A percentile compares a stretch with the other conserved stretches of the same genome.
Evolutionary conservation across 257 asterid genomes (phyloP).

Genomic region (Solanum arcanum): DNA sequence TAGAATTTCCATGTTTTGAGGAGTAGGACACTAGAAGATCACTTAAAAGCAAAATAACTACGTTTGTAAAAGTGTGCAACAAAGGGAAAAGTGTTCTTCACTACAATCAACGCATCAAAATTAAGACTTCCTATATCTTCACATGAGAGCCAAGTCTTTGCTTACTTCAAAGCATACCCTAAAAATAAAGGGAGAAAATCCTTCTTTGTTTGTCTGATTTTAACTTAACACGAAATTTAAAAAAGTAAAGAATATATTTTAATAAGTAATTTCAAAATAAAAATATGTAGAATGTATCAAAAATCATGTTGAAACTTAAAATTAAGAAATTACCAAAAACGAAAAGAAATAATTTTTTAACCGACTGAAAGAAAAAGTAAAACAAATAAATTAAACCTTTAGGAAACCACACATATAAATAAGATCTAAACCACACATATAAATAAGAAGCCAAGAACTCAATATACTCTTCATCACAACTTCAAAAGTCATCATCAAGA

Average conservation of each 20-base stretch:
- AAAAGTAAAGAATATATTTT: neutral
- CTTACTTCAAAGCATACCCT: constrained; percentile 20
- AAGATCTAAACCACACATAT: neutral
- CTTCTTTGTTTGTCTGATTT: no score
- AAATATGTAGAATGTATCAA: no score
- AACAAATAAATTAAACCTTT: neutral
- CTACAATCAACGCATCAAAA: constrained; percentile 21
- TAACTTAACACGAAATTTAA: no score
- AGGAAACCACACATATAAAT: neutral
- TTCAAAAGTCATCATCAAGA: neutral
- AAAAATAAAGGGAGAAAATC: neutral
- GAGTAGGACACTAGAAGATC: neutral
- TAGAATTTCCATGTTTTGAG: neutral
- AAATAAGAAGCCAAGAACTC: neutral
- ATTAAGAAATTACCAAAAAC: no score
- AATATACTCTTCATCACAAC: neutral
- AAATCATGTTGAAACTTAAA: neutral
- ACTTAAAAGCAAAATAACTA: neutral
- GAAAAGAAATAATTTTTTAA: no score
- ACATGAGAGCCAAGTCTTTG: constrained; percentile 20
- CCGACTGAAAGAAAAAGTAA: no score
- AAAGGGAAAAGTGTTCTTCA: constrained; percentile 23
- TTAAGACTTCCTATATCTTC: constrained; percentile 15
- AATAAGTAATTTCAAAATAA: no score
- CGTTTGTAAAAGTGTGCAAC: neutral